These are phyloP conservation scores for Candida piceae DNA, from an alignment of 805 yeast genomes.

Conservation along the genomic window DNA sequence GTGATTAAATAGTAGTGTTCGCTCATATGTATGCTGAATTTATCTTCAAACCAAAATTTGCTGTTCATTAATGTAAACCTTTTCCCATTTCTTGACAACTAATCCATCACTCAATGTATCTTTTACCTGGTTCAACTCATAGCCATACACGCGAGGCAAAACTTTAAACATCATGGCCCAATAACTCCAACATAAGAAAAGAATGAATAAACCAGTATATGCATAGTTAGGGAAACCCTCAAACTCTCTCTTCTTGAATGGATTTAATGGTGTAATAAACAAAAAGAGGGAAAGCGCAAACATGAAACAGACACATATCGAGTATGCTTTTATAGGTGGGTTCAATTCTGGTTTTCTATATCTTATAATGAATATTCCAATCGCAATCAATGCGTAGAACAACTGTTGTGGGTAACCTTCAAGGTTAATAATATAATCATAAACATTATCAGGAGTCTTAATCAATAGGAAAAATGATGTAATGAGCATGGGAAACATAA, in stretches of 20 bases:
- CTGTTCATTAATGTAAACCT: conserved; percentile 15
- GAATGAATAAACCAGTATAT: conserved; percentile 36
- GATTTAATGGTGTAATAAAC: conserved; percentile 46
- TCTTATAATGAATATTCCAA: conserved; percentile 55
- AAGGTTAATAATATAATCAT: conserved; percentile 45
- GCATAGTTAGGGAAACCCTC: conserved; percentile 46
- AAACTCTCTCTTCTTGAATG: conserved; percentile 32
- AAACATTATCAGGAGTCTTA: conserved; percentile 45
- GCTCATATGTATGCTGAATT: no score
- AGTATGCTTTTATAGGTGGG: conserved; percentile 49
- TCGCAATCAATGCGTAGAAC: conserved; percentile 46
- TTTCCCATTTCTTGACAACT: conserved; percentile 51
- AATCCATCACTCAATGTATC: conserved; percentile 51
- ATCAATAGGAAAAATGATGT: conserved; percentile 37
- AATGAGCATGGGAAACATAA: conserved; percentile 38
- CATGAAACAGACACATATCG: conserved; percentile 43
- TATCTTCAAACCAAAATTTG: not conserved
- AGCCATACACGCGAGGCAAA: conserved; percentile 42
- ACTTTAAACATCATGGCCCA: conserved; percentile 50
- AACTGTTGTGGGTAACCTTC: conserved; percentile 49
- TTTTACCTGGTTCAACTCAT: conserved; percentile 39
- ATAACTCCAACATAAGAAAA: conserved; percentile 41
- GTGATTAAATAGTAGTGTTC: no score
- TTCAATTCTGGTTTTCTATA: conserved; percentile 42
- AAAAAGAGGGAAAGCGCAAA: conserved; percentile 43